These are phyloP conservation scores for Penicillium egyptiacum DNA, from an alignment of 495 filamentous ascomycete genomes.

Conservation along the genomic window DNA sequence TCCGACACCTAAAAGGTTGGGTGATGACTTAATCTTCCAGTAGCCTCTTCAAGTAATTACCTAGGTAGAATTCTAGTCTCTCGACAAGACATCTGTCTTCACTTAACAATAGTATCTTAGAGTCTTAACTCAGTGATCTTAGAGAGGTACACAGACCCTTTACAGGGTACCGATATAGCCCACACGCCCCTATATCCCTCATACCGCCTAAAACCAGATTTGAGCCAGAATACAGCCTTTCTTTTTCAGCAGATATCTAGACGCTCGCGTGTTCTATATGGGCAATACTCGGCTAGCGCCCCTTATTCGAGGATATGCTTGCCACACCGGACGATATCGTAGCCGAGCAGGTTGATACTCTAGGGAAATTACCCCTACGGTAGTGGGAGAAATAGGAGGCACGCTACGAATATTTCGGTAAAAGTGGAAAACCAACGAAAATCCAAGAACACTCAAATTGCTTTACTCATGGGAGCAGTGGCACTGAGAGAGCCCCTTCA, in stretches of 20 bases:
- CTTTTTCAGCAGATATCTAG: constrained; percentile 40
- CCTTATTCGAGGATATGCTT: constrained; percentile 21
- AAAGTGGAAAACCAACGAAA: constrained; percentile 19
- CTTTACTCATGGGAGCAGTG: too few relatives aligned
- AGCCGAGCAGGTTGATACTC: constrained; percentile 26
- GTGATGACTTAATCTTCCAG: too few relatives aligned
- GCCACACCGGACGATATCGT: constrained; percentile 25
- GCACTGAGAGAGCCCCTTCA: too few relatives aligned
- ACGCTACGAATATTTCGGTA: constrained; percentile 16
- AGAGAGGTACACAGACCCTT: constrained; percentile 32
- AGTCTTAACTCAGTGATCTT: constrained; percentile 35
- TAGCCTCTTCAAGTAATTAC: too few relatives aligned
- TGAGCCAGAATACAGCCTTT: constrained; percentile 25
- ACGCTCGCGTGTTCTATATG: constrained; percentile 36
- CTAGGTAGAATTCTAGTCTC: too few relatives aligned
- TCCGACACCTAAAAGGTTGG: background rate
- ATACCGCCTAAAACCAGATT: constrained; percentile 29
- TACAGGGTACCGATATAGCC: constrained; percentile 19
- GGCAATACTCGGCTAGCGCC: constrained; percentile 24
- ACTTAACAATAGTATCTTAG: too few relatives aligned
- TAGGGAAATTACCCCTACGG: constrained; percentile 20
- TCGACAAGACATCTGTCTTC: too few relatives aligned
- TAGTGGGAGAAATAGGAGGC: constrained; percentile 28
- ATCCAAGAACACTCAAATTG: too few relatives aligned
- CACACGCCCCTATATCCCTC: constrained; percentile 23